Percentiles rank a stretch among this genome's conserved stretches.
Evolutionary conservation across 2,329 filamentous ascomycete species (phyloP).

Genomic region (Fusarium citri): DNA sequence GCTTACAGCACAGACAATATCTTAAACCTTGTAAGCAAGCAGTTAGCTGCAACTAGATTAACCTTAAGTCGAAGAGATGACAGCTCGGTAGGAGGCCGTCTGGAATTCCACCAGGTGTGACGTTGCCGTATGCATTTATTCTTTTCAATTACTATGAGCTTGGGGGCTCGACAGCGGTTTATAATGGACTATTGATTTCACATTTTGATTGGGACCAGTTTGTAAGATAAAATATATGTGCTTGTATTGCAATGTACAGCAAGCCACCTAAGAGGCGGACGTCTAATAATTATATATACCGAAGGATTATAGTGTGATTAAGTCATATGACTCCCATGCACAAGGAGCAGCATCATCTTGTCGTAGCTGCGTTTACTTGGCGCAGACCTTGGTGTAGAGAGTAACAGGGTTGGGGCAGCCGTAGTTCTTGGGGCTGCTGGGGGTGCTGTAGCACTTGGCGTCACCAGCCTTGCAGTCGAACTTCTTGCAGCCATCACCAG

Average conservation of each 20-base stretch:
- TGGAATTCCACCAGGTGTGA: too few species aligned
- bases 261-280: background rate
- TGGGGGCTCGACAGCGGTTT: too few species aligned
- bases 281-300: conserved; percentile 3
- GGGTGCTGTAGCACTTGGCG: conserved; percentile 56
- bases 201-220: too few species aligned
- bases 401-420: conserved; percentile 56
- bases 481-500: conserved; percentile 52
- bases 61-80: too few species aligned
- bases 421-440: conserved; percentile 53
- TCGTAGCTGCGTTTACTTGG: conserved; percentile 28
- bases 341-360: background rate
- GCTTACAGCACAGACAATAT: too few species aligned
- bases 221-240: background rate
- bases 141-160: too few species aligned
- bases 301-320: conserved; percentile 1
- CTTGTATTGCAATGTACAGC: background rate
- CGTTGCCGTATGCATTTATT: too few species aligned
- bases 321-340: background rate
- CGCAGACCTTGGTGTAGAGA: conserved; percentile 49
- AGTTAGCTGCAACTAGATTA: too few species aligned
- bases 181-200: too few species aligned
- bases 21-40: too few species aligned
- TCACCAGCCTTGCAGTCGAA: conserved; percentile 56
- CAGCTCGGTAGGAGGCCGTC: too few species aligned